These are phyloP conservation scores for Cytospora piceae DNA, from an alignment of 2,329 filamentous ascomycete species.

Conservation along the genomic window DNA sequence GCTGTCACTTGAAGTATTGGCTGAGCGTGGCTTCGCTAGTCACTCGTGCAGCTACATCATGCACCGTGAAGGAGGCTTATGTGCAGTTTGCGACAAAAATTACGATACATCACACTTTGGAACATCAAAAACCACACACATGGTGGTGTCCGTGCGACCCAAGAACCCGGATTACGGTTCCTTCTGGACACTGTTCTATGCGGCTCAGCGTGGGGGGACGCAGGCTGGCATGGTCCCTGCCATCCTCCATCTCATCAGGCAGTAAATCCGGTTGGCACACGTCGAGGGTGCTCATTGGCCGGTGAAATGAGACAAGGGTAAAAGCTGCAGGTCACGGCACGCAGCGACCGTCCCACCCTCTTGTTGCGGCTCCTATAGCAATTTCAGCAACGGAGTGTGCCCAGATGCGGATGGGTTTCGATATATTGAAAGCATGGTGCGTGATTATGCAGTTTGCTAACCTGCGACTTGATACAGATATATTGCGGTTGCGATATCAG, in stretches of 20 bases:
- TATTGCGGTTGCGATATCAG: slow-evolving; percentile 11
- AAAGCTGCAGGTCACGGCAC: slow-evolving; percentile 26
- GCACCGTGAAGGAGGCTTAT: slow-evolving; percentile 3
- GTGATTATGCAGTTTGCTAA: slow-evolving; percentile 22
- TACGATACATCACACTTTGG: not conserved
- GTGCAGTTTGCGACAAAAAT: not conserved
- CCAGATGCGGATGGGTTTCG: slow-evolving; percentile 12
- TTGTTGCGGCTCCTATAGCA: slow-evolving; percentile 16
- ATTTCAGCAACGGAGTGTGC: slow-evolving; percentile 6
- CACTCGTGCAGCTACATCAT: slow-evolving; percentile 9
- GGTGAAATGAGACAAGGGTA: slow-evolving; percentile 11
- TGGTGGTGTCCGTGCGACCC: slow-evolving; percentile 13
- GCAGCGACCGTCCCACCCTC: slow-evolving; percentile 10
- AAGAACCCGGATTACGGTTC: slow-evolving; percentile 23
- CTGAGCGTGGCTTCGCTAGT: slow-evolving; percentile 5
- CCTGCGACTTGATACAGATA: slow-evolving; percentile 13
- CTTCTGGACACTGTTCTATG: slow-evolving; percentile 4
- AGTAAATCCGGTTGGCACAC: slow-evolving; percentile 15
- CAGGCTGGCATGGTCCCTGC: slow-evolving; percentile 9
- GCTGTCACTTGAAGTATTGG: slow-evolving; percentile 4
- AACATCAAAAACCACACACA: slow-evolving; percentile 2
- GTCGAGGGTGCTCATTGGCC: slow-evolving; percentile 9
- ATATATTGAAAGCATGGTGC: slow-evolving; percentile 1
- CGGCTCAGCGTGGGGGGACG: slow-evolving; percentile 22
- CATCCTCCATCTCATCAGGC: slow-evolving; percentile 21